phyloP scores from a whole-genome alignment of 2,329 filamentous ascomycete species.

The Talaromyces amestolkiae region DNA sequence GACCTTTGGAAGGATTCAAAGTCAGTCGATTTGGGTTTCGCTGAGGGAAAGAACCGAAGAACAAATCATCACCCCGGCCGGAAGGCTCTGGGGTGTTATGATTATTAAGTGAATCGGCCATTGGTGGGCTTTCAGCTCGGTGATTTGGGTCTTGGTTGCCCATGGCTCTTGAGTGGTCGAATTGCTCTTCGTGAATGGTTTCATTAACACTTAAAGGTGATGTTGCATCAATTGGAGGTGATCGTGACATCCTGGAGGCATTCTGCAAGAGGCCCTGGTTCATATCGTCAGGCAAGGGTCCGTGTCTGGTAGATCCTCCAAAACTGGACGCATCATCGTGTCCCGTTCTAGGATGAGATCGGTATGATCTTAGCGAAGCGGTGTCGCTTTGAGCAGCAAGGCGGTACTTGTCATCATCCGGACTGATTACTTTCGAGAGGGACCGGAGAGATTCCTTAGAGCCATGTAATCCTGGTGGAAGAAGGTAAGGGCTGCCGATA shows the following conservation, averaged over 20 bases:
- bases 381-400: conserved; percentile 52
- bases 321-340: conserved; percentile 54
- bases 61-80: conserved; percentile 9
- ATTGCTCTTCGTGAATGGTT: background rate
- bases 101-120: background rate
- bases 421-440: conserved; percentile 70
- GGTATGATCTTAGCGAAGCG: conserved; percentile 35
- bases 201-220: background rate
- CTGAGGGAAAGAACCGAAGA: conserved; percentile 5
- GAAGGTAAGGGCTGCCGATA: conserved; percentile 76
- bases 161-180: background rate
- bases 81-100: background rate
- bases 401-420: conserved; percentile 82
- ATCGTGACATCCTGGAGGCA: conserved; percentile 56
- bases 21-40: background rate
- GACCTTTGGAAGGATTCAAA: background rate
- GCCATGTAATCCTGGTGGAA: conserved; percentile 75
- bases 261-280: conserved; percentile 55
- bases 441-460: conserved; percentile 86
- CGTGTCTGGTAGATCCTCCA: conserved; percentile 50
- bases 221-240: conserved; percentile 43
- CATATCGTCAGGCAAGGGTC: conserved; percentile 43
- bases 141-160: background rate
- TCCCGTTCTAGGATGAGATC: conserved; percentile 32
- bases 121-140: background rate